Percentiles rank a stretch among this genome's conserved stretches.
phyloP scores from a whole-genome alignment of 2,329 filamentous ascomycete species.

The Paramyrothecium sp. region DNA sequence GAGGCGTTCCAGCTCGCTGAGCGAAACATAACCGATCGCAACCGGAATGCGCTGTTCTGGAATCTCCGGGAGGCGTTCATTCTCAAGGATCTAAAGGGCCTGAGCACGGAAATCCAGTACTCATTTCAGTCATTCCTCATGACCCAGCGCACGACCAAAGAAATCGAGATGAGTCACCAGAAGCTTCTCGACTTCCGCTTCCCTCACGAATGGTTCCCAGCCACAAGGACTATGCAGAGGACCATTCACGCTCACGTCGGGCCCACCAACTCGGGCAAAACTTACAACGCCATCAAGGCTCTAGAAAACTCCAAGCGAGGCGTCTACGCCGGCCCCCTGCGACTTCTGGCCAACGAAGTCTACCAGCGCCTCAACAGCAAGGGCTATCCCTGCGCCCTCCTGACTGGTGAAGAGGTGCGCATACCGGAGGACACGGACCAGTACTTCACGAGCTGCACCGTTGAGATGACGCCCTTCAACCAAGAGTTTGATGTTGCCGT shows the following conservation, averaged over 20 bases:
- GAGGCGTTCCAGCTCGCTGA: constrained; percentile 45
- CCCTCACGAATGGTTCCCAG: constrained; percentile 90
- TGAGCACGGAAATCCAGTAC: constrained; percentile 61
- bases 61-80: constrained; percentile 61
- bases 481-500: constrained; percentile 78
- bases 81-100: constrained; percentile 43
- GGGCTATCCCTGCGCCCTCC: constrained; percentile 71
- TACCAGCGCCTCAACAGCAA: constrained; percentile 81
- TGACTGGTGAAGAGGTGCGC: constrained; percentile 89
- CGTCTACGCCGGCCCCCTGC: constrained; percentile 86
- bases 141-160: constrained; percentile 53
- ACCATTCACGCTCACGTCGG: constrained; percentile 92
- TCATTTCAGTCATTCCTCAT: constrained; percentile 67
- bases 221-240: constrained; percentile 74
- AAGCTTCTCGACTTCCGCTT: constrained; percentile 79
- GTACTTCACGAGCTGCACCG: constrained; percentile 80
- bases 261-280: constrained; percentile 97
- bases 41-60: constrained; percentile 55
- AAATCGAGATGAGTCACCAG: constrained; percentile 57
- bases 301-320: constrained; percentile 74
- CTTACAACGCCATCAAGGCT: constrained; percentile 86
- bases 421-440: constrained; percentile 57
- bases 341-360: constrained; percentile 91
- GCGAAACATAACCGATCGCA: constrained; percentile 31
- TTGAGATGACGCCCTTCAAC: constrained; percentile 75